phyloP scores from a whole-genome alignment of 2,329 filamentous ascomycete genomes.

The Aschersonia sp. region DNA sequence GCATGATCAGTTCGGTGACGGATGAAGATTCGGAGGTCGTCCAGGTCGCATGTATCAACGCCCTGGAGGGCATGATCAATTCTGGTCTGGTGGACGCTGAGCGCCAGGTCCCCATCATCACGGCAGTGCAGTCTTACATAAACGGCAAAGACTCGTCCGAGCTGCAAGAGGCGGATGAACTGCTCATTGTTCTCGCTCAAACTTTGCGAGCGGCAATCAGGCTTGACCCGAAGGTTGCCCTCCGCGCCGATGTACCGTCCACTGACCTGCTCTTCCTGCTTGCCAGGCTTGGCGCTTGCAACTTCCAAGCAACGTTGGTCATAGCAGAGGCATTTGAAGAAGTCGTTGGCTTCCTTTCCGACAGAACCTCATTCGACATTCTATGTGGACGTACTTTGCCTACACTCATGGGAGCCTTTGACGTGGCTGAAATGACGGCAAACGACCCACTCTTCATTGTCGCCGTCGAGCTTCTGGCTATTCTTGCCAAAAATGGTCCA shows the following conservation, averaged over 20 bases:
- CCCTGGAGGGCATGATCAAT: slow-evolving; percentile 54
- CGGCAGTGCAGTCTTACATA: slow-evolving; percentile 60
- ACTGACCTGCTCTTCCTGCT: slow-evolving; percentile 77
- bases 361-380: slow-evolving; percentile 54
- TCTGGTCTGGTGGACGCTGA: slow-evolving; percentile 35
- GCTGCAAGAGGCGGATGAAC: slow-evolving; percentile 76
- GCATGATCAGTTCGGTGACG: slow-evolving; percentile 60
- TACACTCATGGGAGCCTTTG: slow-evolving; percentile 75
- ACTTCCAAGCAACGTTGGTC: slow-evolving; percentile 80
- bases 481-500: slow-evolving; percentile 68
- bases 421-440: slow-evolving; percentile 72
- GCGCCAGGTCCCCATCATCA: slow-evolving; percentile 45
- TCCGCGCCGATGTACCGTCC: slow-evolving; percentile 58
- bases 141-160: slow-evolving; percentile 68
- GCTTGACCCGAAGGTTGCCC: slow-evolving; percentile 60
- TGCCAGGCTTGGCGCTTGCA: slow-evolving; percentile 74
- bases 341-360: slow-evolving; percentile 55
- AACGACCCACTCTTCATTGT: slow-evolving; percentile 77
- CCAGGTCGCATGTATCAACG: slow-evolving; percentile 80
- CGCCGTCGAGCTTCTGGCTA: slow-evolving; percentile 69
- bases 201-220: slow-evolving; percentile 71
- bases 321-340: slow-evolving; percentile 88
- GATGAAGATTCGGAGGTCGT: slow-evolving; percentile 74
- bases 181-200: slow-evolving; percentile 81
- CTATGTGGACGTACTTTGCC: slow-evolving; percentile 80